A percentile compares a stretch with the other conserved stretches of the same genome.
Evolutionary conservation across 2,329 filamentous ascomycete species (phyloP).

Genomic region (Sporothrix dimorphospora): DNA sequence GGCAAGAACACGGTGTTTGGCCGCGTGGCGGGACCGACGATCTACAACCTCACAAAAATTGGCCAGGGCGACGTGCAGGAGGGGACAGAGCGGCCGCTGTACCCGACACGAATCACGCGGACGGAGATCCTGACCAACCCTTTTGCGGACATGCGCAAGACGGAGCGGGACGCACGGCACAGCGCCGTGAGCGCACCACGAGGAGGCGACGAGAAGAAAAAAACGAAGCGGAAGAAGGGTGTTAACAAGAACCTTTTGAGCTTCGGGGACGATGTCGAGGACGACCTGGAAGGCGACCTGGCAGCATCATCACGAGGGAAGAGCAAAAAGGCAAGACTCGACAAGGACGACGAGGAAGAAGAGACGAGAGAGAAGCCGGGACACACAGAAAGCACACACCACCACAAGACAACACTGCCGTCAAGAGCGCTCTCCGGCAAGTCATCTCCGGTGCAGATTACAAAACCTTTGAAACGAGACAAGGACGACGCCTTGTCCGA

Average conservation of each 20-base stretch:
- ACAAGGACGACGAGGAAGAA: conserved; percentile 2
- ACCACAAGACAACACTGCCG: conserved; percentile 19
- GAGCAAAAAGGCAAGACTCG: conserved; percentile 36
- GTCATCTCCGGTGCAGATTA: background rate
- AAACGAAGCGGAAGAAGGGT: conserved; percentile 69
- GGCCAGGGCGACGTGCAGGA: conserved; percentile 82
- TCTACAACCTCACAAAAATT: conserved; percentile 95
- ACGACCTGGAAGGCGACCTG: conserved; percentile 46
- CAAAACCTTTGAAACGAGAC: conserved; percentile 3
- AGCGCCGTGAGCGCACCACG: conserved; percentile 47
- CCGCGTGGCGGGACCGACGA: conserved; percentile 86
- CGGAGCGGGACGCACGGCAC: conserved; percentile 56
- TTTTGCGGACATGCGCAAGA: conserved; percentile 78
- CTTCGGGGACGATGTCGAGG: conserved; percentile 71
- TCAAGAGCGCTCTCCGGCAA: conserved; percentile 11
- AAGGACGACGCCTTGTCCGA: conserved; percentile 35
- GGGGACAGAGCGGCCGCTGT: conserved; percentile 79
- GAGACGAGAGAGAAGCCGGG: background rate
- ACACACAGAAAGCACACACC: background rate
- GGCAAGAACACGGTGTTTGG: conserved; percentile 94
- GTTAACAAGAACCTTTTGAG: conserved; percentile 70
- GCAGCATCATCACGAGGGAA: conserved; percentile 35
- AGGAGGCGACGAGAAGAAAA: conserved; percentile 51
- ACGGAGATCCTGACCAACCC: conserved; percentile 80
- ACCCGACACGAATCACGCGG: conserved; percentile 76